phyloP scores from a whole-genome alignment of 164 flowering plant genomes.

The Nymphaea thermarum region DNA sequence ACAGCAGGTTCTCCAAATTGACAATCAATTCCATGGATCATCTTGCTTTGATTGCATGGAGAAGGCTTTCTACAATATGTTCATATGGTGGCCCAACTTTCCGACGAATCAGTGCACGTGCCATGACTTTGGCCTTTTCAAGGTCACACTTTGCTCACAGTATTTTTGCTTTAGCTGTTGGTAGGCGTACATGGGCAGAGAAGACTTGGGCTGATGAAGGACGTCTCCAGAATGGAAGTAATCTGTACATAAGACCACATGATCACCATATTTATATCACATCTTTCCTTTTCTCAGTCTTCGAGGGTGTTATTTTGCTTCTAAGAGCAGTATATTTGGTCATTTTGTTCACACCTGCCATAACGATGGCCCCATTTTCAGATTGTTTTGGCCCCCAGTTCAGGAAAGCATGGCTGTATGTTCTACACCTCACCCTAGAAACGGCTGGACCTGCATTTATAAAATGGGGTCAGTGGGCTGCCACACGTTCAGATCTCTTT shows the following conservation, averaged over 20 bases:
- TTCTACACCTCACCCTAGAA: constrained; percentile 59
- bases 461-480: constrained; percentile 97
- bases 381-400: constrained; percentile 40
- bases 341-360: constrained; percentile 56
- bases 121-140: constrained; percentile 48
- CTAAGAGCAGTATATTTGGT: constrained; percentile 48
- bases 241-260: constrained; percentile 47
- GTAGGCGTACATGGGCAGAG: constrained; percentile 47
- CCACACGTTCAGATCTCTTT: constrained; percentile 82
- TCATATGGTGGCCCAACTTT: constrained; percentile 15
- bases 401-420: constrained; percentile 56
- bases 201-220: constrained; percentile 25
- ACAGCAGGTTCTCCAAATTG: constrained; percentile 17
- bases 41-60: constrained; percentile 55
- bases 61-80: constrained; percentile 23
- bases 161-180: constrained; percentile 41
- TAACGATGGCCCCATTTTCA: constrained; percentile 69
- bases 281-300: constrained; percentile 23
- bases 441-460: constrained; percentile 83
- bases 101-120: constrained; percentile 37
- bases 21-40: constrained; percentile 17
- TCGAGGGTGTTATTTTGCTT: constrained; percentile 43
- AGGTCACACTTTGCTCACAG: constrained; percentile 56
- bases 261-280: constrained; percentile 38
- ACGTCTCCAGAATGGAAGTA: constrained; percentile 19